phyloP scores from a whole-genome alignment of 352 stramenopile genomes.

The Ophiocytium majus region DNA sequence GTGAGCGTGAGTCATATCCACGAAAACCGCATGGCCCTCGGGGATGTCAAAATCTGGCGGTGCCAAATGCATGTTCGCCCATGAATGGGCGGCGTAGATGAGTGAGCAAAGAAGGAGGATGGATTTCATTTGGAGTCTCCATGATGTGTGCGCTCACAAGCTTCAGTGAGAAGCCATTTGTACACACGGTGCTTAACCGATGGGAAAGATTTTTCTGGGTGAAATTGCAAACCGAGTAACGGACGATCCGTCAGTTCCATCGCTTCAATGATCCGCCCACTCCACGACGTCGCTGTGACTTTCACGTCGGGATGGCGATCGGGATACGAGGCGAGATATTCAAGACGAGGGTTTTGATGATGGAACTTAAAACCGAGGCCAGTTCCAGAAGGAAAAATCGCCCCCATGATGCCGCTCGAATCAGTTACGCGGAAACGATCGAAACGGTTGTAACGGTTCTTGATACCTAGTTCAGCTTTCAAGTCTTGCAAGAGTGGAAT shows the following conservation, averaged over 20 bases:
- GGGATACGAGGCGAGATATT: background rate
- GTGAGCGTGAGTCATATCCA: background rate
- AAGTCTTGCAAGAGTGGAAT: background rate
- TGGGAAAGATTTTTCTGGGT: slow-evolving; percentile 7
- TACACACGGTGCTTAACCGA: background rate
- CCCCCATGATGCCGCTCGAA: background rate
- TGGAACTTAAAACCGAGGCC: background rate
- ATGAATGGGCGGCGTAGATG: background rate
- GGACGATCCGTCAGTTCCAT: background rate
- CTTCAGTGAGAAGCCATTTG: background rate
- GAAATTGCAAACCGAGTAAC: background rate
- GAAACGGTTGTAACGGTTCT: background rate
- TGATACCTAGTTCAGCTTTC: slow-evolving; percentile 1
- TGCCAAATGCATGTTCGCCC: background rate
- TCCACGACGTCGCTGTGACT: background rate
- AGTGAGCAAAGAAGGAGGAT: background rate
- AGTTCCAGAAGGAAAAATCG: no score
- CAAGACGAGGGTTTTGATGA: background rate
- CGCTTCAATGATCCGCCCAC: background rate
- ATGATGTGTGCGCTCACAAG: background rate
- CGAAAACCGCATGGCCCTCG: background rate
- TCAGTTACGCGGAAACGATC: background rate
- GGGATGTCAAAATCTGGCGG: background rate
- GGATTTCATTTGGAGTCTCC: background rate
- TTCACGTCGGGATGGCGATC: background rate